These are phyloP conservation scores for Gautieria morchelliformis DNA, from an alignment of 768 basidiomycete species.

Conservation along the genomic window DNA sequence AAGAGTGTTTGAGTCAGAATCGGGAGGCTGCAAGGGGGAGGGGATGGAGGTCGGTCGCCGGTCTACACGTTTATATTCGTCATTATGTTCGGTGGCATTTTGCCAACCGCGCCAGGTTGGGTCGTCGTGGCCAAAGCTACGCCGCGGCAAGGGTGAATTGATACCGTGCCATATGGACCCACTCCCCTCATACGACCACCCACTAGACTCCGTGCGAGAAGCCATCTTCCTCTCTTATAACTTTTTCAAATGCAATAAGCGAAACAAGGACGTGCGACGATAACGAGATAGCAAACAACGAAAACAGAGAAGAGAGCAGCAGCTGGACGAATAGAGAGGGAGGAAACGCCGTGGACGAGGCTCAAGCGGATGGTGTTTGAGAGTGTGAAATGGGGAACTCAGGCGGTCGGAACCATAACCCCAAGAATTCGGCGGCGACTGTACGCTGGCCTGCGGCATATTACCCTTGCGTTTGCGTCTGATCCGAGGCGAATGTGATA, in stretches of 20 bases:
- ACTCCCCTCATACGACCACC: constrained; percentile 2
- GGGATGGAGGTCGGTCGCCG: not conserved
- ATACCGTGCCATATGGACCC: constrained; percentile 4
- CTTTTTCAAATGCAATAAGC: constrained; percentile 1
- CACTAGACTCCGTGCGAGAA: not conserved
- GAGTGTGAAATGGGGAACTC: not conserved
- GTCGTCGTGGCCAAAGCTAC: not conserved
- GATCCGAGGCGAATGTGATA: no score
- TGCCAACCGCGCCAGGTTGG: not conserved
- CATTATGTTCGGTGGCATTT: not conserved
- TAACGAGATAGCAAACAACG: constrained; percentile 9
- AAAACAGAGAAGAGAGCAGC: constrained; percentile 7
- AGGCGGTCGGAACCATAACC: not conserved
- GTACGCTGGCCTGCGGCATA: no score
- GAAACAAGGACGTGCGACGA: constrained; percentile 6
- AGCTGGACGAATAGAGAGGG: constrained; percentile 4
- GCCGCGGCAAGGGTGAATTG: not conserved
- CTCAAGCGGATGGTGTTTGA: not conserved
- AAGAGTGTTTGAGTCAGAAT: constrained; percentile 33
- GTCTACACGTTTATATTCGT: not conserved
- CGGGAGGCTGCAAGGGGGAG: constrained; percentile 28
- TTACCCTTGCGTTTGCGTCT: no score
- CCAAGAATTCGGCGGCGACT: not conserved
- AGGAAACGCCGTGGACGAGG: not conserved
- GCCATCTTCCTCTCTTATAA: not conserved